Evolutionary conservation across 1,284 basidiomycete genomes (phyloP).

Genomic region (Trametes hirsuta): DNA sequence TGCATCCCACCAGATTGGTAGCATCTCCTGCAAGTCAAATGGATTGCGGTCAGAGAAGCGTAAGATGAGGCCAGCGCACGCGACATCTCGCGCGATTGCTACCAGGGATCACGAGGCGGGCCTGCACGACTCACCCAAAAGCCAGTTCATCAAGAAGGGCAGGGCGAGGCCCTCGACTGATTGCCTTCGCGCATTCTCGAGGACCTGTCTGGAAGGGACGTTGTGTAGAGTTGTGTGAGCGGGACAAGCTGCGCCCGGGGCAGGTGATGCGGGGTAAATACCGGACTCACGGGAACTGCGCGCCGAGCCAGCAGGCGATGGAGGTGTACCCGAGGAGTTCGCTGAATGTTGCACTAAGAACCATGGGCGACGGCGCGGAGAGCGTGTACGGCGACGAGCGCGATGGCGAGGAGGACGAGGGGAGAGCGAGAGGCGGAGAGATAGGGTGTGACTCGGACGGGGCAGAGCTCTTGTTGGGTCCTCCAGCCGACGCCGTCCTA

Average conservation of each 20-base stretch:
- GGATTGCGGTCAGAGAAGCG: constrained; percentile 19
- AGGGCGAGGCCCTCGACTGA: constrained; percentile 88
- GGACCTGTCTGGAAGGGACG: constrained; percentile 62
- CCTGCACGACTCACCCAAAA: constrained; percentile 65
- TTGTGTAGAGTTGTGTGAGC: constrained; percentile 11
- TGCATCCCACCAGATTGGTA: constrained; percentile 88
- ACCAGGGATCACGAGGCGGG: constrained; percentile 9
- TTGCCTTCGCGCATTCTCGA: constrained; percentile 76
- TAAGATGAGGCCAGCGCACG: constrained; percentile 5
- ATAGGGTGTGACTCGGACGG: constrained; percentile 5
- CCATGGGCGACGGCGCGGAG: constrained; percentile 22
- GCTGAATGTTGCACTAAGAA: constrained; percentile 34
- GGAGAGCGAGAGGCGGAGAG: not conserved
- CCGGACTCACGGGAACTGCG: constrained; percentile 85
- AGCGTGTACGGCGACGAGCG: constrained; percentile 7
- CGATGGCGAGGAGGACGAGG: not conserved
- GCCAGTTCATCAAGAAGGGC: constrained; percentile 90
- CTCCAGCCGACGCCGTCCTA: not conserved
- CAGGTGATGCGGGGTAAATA: constrained; percentile 19
- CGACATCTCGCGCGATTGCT: constrained; percentile 22
- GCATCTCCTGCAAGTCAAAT: constrained; percentile 70
- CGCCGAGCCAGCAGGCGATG: constrained; percentile 88
- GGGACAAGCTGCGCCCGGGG: constrained; percentile 10
- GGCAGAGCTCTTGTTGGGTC: not conserved
- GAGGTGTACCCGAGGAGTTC: constrained; percentile 72